A percentile compares a stretch with the other conserved stretches of the same genome.
Evolutionary conservation across 2,329 filamentous ascomycete genomes (phyloP).

Genomic region (Endocalyx cinctus): DNA sequence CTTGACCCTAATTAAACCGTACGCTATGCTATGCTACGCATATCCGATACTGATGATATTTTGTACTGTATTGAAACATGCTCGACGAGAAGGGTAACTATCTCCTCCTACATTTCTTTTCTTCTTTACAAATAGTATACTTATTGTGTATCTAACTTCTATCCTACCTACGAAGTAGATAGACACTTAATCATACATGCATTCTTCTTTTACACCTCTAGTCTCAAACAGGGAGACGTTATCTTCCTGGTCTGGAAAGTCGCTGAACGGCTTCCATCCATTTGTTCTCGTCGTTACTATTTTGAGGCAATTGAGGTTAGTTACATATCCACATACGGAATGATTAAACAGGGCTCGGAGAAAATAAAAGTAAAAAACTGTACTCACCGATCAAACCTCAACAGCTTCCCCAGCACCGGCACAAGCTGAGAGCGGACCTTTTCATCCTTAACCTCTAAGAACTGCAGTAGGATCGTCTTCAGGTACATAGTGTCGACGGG

Average conservation of each 20-base stretch:
- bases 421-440: constrained; percentile 71
- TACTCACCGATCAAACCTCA: constrained; percentile 71
- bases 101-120: too few species aligned
- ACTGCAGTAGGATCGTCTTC: constrained; percentile 77
- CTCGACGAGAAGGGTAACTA: too few species aligned
- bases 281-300: constrained; percentile 69
- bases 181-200: too few species aligned
- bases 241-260: constrained; percentile 19
- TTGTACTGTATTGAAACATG: too few species aligned
- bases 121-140: too few species aligned
- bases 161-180: too few species aligned
- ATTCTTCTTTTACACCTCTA: too few species aligned
- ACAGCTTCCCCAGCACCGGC: constrained; percentile 69
- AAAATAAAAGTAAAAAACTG: background rate
- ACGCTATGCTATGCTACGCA: too few species aligned
- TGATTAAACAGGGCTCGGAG: constrained; percentile 1
- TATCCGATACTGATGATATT: too few species aligned
- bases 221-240: too few species aligned
- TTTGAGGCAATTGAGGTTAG: background rate
- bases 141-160: too few species aligned
- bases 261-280: constrained; percentile 73
- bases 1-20: too few species aligned
- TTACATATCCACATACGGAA: constrained; percentile 16
- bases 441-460: constrained; percentile 75
- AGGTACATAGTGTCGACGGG: constrained; percentile 58